These are phyloP conservation scores for Ogataea pilisensis DNA, from an alignment of 805 yeast species.

Conservation along the genomic window DNA sequence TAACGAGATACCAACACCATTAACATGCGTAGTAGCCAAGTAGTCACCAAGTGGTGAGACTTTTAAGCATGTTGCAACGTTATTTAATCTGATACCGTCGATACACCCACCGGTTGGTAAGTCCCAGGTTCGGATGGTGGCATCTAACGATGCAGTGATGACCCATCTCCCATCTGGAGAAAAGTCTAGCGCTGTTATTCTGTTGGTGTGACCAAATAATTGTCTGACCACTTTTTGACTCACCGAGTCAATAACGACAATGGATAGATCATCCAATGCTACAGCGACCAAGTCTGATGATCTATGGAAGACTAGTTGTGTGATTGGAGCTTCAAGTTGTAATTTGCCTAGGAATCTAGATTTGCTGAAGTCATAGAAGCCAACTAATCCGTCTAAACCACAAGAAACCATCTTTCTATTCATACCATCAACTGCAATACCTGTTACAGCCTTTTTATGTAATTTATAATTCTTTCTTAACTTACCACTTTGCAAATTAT, in stretches of 20 bases:
- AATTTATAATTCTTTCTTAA: conserved; percentile 63
- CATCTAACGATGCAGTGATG: conserved; percentile 75
- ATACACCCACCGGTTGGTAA: conserved; percentile 95
- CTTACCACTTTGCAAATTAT: conserved; percentile 89
- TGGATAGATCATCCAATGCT: conserved; percentile 80
- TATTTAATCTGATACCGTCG: conserved; percentile 77
- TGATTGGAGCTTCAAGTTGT: conserved; percentile 70
- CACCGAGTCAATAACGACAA: conserved; percentile 75
- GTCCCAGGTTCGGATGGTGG: conserved; percentile 94
- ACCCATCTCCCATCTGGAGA: conserved; percentile 96
- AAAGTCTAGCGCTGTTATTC: conserved; percentile 84
- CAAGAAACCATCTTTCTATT: conserved; percentile 81
- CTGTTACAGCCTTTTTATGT: conserved; percentile 81
- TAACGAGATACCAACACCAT: conserved; percentile 81
- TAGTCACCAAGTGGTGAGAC: conserved; percentile 86
- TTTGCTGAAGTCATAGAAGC: conserved; percentile 79
- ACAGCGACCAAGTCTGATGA: conserved; percentile 82
- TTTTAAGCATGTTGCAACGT: conserved; percentile 75
- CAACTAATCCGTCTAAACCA: conserved; percentile 86
- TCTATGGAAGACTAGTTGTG: conserved; percentile 71
- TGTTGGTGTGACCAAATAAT: conserved; percentile 82
- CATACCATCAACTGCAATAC: conserved; percentile 85
- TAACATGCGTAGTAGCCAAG: conserved; percentile 88
- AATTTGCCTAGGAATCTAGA: conserved; percentile 65
- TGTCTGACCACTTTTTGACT: conserved; percentile 84